Evolutionary conservation across 257 asterid genomes (phyloP).

Genomic region (Ocimum tenuiflorum): DNA sequence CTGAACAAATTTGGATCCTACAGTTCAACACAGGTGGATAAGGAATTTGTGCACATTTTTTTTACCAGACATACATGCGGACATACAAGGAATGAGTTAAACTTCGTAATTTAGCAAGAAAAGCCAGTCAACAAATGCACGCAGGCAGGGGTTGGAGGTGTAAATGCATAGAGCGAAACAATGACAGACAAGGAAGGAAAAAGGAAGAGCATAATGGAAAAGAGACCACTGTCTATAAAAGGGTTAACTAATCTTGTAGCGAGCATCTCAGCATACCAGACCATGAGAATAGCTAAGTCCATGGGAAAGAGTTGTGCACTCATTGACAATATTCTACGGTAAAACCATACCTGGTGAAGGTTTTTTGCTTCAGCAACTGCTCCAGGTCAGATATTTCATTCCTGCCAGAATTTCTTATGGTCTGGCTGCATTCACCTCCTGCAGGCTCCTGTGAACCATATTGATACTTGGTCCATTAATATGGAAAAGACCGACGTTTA

Average conservation of each 20-base stretch:
- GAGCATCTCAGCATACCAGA: neutral
- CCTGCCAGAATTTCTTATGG: constrained; percentile 13
- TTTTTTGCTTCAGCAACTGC: constrained; percentile 51
- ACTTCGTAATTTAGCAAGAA: neutral
- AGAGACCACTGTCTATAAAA: neutral
- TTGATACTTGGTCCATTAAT: constrained; percentile 23
- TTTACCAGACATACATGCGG: neutral
- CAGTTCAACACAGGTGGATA: neutral
- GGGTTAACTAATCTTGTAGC: neutral
- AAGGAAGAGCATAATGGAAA: neutral
- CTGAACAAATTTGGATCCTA: neutral
- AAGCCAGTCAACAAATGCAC: neutral
- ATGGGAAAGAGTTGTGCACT: neutral
- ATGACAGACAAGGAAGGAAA: neutral
- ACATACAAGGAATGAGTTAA: neutral
- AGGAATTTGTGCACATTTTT: neutral
- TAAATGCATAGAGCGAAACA: neutral
- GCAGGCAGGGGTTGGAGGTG: neutral
- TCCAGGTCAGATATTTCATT: constrained; percentile 54
- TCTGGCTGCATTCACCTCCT: constrained; percentile 26
- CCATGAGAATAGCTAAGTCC: neutral
- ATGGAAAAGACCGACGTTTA: neutral
- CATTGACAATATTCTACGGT: neutral
- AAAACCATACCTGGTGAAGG: constrained; percentile 49
- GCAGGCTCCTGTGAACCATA: constrained; percentile 31